Evolutionary conservation across 2,329 filamentous ascomycete species (phyloP), one percentile per base, ranked within the genome.

Genomic region (Xylaria sp.): DNA sequence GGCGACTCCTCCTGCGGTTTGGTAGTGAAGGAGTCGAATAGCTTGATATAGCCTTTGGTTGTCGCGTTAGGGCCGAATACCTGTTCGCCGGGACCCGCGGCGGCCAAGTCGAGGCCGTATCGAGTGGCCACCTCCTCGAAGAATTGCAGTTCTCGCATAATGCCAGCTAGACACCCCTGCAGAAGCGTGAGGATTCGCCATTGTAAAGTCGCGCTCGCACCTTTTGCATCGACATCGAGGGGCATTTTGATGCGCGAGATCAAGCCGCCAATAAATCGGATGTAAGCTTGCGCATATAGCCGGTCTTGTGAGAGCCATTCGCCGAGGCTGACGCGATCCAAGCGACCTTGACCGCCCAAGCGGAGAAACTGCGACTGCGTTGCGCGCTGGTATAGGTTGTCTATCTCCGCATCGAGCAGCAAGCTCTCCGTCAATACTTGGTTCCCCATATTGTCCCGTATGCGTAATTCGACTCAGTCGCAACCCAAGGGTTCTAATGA

Each of bases 271-370:
- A 77, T 74, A 69, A 78, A 77, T 30, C 77, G 73, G 50, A 72
- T 63, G 59, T 78, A 78, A 15, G 77, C 76, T 63, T 77, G 75
- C 23, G 75, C 75, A 60, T 78, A 78, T 30, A 77, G 70, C 25
- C 77, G 72, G 61, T 78, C 77, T 67, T 78, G 76, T 9, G 77
- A 74, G 9, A 78, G 66, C 77, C 77, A 78, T 45, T 75, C 67
- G 58, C 73, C 74, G 2, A 78, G 75, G 0, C 65, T 58, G 0
- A 68, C 63, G 2, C 62, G 66, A 10, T 73, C 59, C 10, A 78
- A 70, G n/a, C 70, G 70, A 32, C 77, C 77, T 57, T 73, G 63
- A 25, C 77, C 77, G 5, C 74, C 76, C 28, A 74, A 69, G 18
- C 60, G 66, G 55, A 78, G 75, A 63, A 77, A 78, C 2, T 65